phyloP scores from a whole-genome alignment of 768 basidiomycete genomes.

The Hypholoma sublateritium region DNA sequence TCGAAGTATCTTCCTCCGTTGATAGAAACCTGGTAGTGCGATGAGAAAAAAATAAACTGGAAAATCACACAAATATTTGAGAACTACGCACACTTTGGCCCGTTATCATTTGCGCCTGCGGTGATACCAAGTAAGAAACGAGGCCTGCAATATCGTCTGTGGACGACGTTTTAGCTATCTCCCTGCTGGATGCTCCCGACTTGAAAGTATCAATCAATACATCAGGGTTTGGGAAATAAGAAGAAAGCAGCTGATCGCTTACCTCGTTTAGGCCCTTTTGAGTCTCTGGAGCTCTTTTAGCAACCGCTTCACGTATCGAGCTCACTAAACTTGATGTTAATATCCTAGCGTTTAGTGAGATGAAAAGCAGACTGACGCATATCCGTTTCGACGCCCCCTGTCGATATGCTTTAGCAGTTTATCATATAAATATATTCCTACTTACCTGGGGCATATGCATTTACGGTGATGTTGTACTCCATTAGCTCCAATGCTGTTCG shows the following conservation, averaged over 20 bases:
- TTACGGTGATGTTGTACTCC: conserved; percentile 29
- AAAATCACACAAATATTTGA: not conserved
- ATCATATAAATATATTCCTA: not conserved
- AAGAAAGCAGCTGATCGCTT: not conserved
- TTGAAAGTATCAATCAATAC: too few species aligned
- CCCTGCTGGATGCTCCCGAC: not conserved
- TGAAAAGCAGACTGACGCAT: not conserved
- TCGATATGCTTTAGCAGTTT: not conserved
- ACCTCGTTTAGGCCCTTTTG: not conserved
- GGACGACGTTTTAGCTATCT: not conserved
- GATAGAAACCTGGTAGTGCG: not conserved
- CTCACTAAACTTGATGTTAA: not conserved
- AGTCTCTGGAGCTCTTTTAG: not conserved
- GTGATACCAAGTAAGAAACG: conserved; percentile 8
- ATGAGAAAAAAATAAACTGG: not conserved
- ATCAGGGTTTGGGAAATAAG: too few species aligned
- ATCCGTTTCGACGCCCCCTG: not conserved
- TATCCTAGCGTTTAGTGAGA: not conserved
- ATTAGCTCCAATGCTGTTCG: conserved; percentile 22
- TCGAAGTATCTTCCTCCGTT: conserved; percentile 3
- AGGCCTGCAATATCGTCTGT: conserved; percentile 7
- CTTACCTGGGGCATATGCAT: conserved; percentile 34
- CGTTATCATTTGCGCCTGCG: conserved; percentile 8
- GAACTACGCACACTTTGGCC: conserved; percentile 4
- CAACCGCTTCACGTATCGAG: not conserved